Evolutionary conservation across 2,329 filamentous ascomycete genomes (phyloP).

Genomic region (Monosporascus sp.): DNA sequence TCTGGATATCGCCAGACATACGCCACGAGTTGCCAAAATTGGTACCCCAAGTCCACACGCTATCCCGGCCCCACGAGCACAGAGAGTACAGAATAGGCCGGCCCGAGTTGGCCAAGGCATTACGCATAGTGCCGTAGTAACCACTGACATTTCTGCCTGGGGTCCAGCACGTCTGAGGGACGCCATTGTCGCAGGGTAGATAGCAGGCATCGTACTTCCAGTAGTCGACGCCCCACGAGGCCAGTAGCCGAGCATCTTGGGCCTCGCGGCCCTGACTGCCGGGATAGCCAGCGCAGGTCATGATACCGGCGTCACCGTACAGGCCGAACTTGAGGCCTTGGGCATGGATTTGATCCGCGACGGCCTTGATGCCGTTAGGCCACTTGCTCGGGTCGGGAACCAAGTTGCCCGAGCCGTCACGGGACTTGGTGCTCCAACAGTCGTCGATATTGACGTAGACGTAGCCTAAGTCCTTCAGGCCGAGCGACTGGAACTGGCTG

Average conservation of each 20-base stretch:
- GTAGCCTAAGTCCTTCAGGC: too few species aligned
- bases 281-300: constrained; percentile 46
- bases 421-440: too few species aligned
- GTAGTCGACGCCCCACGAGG: constrained; percentile 10
- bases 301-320: constrained; percentile 37
- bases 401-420: too few species aligned
- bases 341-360: constrained; percentile 30
- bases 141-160: too few species aligned
- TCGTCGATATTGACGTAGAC: too few species aligned
- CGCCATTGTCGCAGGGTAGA: constrained; percentile 22
- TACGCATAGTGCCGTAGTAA: too few species aligned
- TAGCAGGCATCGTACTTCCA: constrained; percentile 47
- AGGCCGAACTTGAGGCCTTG: constrained; percentile 34
- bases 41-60: constrained; percentile 5
- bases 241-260: constrained; percentile 1
- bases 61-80: constrained; percentile 31
- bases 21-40: constrained; percentile 27
- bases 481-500: too few species aligned
- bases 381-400: constrained; percentile 21
- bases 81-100: constrained; percentile 26
- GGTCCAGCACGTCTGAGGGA: constrained; percentile 20
- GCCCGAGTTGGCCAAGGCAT: too few species aligned
- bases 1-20: constrained; percentile 29
- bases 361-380: constrained; percentile 29
- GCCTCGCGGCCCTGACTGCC: constrained; percentile 2